Conservation (phyloP, 2,329 filamentous ascomycete genomes). For the Rutstroemia sp. region DNA sequence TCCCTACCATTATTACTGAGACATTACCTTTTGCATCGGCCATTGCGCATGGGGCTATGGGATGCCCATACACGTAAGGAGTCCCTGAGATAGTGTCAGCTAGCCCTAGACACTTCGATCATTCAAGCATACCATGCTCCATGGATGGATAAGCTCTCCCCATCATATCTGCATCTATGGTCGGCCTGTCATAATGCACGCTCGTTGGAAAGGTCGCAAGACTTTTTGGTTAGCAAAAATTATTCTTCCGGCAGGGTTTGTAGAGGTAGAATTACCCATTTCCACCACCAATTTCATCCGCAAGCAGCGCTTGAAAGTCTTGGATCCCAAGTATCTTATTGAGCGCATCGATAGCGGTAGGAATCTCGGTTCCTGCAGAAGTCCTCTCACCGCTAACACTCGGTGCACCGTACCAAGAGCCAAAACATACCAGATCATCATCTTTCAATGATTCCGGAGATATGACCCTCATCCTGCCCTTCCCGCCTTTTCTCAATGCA, state of each 20-base stretch:
- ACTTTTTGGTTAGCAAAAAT: slow-evolving; percentile 38
- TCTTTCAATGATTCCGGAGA: slow-evolving; percentile 43
- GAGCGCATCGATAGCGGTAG: slow-evolving; percentile 41
- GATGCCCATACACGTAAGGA: slow-evolving; percentile 39
- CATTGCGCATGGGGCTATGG: slow-evolving; percentile 36
- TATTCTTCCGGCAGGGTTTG: no score
- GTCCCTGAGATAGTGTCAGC: slow-evolving; percentile 40
- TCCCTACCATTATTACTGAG: slow-evolving; percentile 24
- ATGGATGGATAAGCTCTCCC: slow-evolving; percentile 42
- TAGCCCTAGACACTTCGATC: no score
- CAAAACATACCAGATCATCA: slow-evolving; percentile 45
- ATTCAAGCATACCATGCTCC: slow-evolving; percentile 42
- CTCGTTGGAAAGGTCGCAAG: slow-evolving; percentile 43
- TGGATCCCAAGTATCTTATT: slow-evolving; percentile 36
- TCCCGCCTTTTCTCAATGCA: slow-evolving; percentile 39
- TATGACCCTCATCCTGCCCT: slow-evolving; percentile 42
- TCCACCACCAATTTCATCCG: slow-evolving; percentile 55
- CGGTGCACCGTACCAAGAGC: slow-evolving; percentile 51
- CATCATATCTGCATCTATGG: slow-evolving; percentile 51
- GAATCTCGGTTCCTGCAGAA: slow-evolving; percentile 36
- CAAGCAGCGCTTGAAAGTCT: slow-evolving; percentile 47
- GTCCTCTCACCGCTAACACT: slow-evolving; percentile 35
- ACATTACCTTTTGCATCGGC: slow-evolving; percentile 46
- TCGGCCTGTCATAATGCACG: slow-evolving; percentile 38
- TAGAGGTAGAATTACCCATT: slow-evolving; percentile 43